These are phyloP conservation scores for Papiliotrema fonsecae DNA, from an alignment of 1,284 basidiomycete species.

Conservation along the genomic window DNA sequence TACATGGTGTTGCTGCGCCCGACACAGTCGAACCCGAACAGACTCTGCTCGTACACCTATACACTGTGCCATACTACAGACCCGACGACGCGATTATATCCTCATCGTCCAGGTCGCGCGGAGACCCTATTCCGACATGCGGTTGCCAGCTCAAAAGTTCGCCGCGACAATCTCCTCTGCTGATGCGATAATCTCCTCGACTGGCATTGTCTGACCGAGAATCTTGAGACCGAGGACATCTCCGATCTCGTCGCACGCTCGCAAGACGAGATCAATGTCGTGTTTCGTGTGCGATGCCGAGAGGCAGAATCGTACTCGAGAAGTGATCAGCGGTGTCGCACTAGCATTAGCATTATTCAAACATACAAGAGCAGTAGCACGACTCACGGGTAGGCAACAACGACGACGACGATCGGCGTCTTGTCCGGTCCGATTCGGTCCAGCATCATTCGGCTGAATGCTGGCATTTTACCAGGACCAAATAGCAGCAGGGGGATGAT, in stretches of 20 bases:
- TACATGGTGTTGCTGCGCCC: too few relatives aligned
- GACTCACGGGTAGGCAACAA: conserved; percentile 68
- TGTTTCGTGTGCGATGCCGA: conserved; percentile 95
- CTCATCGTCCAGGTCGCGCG: too few relatives aligned
- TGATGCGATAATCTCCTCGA: conserved; percentile 70
- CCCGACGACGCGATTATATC: too few relatives aligned
- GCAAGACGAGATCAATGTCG: conserved; percentile 82
- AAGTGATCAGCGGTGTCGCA: conserved; percentile 84
- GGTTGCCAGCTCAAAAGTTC: conserved; percentile 4
- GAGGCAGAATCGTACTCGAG: conserved; percentile 89
- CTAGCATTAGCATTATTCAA: conserved; percentile 49
- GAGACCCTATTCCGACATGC: too few relatives aligned
- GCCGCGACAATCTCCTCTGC: conserved; percentile 71
- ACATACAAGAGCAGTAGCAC: conserved; percentile 13
- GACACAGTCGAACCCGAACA: too few relatives aligned
- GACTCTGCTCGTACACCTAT: too few relatives aligned
- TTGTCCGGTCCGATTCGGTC: conserved; percentile 58
- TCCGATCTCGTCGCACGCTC: conserved; percentile 90
- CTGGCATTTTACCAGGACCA: conserved; percentile 87
- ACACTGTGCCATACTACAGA: too few relatives aligned
- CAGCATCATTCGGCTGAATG: conserved; percentile 85
- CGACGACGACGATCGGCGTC: conserved; percentile 71
- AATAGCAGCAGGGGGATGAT: conserved; percentile 92
- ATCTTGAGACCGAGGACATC: conserved; percentile 80
- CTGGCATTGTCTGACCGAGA: conserved; percentile 64